phyloP scores from a whole-genome alignment of 108 stramenopile genomes.

The Discostella stelligeroides region DNA sequence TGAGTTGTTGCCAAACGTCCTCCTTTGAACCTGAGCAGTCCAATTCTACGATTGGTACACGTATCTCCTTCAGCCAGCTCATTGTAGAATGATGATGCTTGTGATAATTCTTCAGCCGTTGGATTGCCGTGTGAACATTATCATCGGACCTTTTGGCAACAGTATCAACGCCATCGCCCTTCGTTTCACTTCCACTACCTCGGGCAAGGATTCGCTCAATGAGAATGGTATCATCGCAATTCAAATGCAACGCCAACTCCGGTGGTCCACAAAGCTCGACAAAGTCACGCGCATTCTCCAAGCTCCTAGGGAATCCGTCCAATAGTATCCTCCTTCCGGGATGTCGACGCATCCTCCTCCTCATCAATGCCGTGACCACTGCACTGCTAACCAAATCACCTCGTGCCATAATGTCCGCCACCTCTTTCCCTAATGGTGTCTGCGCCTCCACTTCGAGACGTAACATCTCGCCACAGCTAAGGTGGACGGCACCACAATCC shows the following conservation, averaged over 20 bases:
- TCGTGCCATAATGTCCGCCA: constrained; percentile 82
- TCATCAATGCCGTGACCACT: constrained; percentile 78
- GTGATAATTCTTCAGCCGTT: constrained; percentile 74
- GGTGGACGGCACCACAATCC: constrained; percentile 88
- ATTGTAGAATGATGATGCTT: constrained; percentile 71
- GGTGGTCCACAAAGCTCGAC: constrained; percentile 73
- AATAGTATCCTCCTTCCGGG: constrained; percentile 77
- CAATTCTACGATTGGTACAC: constrained; percentile 78
- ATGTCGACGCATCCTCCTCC: constrained; percentile 71
- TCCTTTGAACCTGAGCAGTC: constrained; percentile 77
- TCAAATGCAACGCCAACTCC: constrained; percentile 78
- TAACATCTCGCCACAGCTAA: constrained; percentile 92
- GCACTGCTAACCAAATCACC: constrained; percentile 81
- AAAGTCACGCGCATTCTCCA: constrained; percentile 76
- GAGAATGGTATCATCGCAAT: constrained; percentile 77
- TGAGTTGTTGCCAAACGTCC: constrained; percentile 78
- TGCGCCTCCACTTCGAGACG: constrained; percentile 83
- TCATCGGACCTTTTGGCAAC: constrained; percentile 58
- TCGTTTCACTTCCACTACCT: neutral
- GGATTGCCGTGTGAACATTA: constrained; percentile 79
- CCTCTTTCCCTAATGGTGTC: constrained; percentile 82
- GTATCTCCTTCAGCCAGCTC: constrained; percentile 75
- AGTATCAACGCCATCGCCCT: neutral
- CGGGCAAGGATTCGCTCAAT: constrained; percentile 74
- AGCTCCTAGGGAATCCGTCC: constrained; percentile 88